These are phyloP conservation scores for Isoetes engelmannii DNA, from an alignment of 83 land plant genomes.

Conservation along the genomic window DNA sequence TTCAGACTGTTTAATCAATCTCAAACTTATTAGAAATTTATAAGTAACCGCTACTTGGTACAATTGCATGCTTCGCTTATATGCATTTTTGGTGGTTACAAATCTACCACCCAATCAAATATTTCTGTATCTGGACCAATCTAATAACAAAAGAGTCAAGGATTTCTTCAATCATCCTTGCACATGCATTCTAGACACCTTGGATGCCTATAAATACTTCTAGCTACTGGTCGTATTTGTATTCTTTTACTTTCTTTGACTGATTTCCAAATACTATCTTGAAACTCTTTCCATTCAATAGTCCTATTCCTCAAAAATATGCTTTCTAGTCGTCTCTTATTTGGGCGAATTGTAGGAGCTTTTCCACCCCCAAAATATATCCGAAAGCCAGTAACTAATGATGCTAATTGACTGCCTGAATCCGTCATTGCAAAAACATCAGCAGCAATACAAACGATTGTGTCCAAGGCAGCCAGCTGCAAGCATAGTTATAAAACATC, in stretches of 20 bases:
- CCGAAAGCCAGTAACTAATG: constrained; percentile 75
- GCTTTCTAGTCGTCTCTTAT: constrained; percentile 67
- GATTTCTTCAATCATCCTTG: constrained; percentile 7
- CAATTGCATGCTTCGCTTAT: too few relatives aligned
- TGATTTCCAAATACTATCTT: constrained; percentile 65
- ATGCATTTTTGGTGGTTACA: too few relatives aligned
- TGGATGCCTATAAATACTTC: constrained; percentile 90
- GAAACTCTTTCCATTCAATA: constrained; percentile 79
- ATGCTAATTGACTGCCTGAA: constrained; percentile 89
- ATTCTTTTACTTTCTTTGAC: constrained; percentile 63
- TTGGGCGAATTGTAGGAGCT: constrained; percentile 77
- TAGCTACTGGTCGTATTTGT: constrained; percentile 50
- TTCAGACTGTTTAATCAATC: too few relatives aligned
- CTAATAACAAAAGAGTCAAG: too few relatives aligned
- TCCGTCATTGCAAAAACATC: constrained; percentile 96
- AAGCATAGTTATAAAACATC: background rate
- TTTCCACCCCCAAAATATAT: constrained; percentile 73
- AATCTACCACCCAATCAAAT: too few relatives aligned
- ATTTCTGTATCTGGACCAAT: too few relatives aligned
- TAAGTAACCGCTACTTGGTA: too few relatives aligned
- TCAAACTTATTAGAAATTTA: too few relatives aligned
- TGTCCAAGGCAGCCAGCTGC: constrained; percentile 90
- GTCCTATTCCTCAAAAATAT: constrained; percentile 59
- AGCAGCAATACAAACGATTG: constrained; percentile 70
- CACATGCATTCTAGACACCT: constrained; percentile 88